Percentiles rank a stretch among this genome's conserved stretches.
Conservation (phyloP, 2,329 filamentous ascomycete genomes). For the Aspergillus viridinutans region DNA sequence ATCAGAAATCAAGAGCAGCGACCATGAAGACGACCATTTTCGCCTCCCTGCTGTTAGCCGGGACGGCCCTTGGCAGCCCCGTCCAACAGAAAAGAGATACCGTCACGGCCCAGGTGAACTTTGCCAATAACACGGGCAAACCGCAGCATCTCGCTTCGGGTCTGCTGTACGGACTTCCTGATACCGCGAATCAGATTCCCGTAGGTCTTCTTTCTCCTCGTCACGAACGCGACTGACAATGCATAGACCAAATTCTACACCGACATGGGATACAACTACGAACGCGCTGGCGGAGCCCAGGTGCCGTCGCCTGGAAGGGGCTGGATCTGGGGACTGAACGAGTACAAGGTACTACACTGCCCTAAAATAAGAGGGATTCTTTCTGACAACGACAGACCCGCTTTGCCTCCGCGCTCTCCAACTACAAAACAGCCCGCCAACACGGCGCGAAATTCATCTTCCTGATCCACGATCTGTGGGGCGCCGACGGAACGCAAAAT, state of each 20-base stretch:
- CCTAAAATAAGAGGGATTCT: neutral
- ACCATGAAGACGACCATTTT: neutral
- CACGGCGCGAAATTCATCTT: conserved; percentile 2
- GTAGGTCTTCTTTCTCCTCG: neutral
- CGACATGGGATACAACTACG: conserved; percentile 8
- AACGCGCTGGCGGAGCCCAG: conserved; percentile 10
- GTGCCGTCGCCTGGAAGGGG: conserved; percentile 24
- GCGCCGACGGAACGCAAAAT: conserved; percentile 2
- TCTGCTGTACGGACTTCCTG: neutral
- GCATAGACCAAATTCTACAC: neutral
- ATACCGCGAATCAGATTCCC: neutral
- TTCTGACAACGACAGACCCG: neutral
- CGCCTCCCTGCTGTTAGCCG: neutral
- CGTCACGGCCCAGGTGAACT: neutral
- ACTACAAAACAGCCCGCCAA: neutral
- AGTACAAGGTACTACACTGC: conserved; percentile 9
- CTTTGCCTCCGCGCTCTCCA: neutral
- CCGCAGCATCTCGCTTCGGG: neutral
- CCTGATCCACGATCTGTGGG: conserved; percentile 8
- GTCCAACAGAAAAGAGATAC: neutral
- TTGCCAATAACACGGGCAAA: neutral
- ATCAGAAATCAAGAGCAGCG: neutral
- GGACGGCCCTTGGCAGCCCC: neutral
- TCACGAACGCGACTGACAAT: neutral
- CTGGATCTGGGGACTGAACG: conserved; percentile 34